Evolutionary conservation across 805 yeast species (phyloP), one percentile per base, ranked within the genome.

Genomic region (Zygoascus tannicola): DNA sequence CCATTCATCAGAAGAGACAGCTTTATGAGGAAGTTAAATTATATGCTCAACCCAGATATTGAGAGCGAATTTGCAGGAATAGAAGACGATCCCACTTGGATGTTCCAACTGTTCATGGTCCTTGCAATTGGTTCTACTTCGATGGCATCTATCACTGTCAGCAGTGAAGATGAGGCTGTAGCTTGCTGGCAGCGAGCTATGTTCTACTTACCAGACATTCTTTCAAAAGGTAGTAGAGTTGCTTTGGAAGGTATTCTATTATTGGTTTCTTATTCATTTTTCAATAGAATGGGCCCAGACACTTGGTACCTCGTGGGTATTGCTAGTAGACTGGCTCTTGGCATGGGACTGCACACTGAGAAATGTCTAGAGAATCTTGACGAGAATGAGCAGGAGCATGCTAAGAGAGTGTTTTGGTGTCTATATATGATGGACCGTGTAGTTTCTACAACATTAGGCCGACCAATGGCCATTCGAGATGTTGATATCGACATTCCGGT

Each of bases 121-220:
- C 63, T 74, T 59, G 75, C 78, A 4, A 70, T 74, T 35, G 80
- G 80, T 1, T 73, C 76, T 44, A 70, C 76, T 7, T 68, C 76
- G 2, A 56, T 75, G 40, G 69, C 55, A 15, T 50, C 54, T 4
- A 45, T 51, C 19, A 50, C 45, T 8, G 44, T 48, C n/a, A 32
- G 46, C 2, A 40, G 35, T 19, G 54, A 51, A 32, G 54, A 50
- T 19, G 55, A 51, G 33, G 66, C 70, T 34, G 69, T 64, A 35
- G 67, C 60, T 43, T 65, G 72, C 40, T 65, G 70, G 2, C 58
- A 57, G 12, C 55, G 66, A 35, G 73, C 76, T 0, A 61, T 72
- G 64, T 62, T 60, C 26, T 60, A 63, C 37, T 61, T 71, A 18
- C 54, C 66, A 7, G 50, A 56, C 10, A 66, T 70, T 3, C 60